These are phyloP conservation scores for Sequoia sempervirens DNA, from an alignment of 75 land plant species.

Conservation along the genomic window DNA sequence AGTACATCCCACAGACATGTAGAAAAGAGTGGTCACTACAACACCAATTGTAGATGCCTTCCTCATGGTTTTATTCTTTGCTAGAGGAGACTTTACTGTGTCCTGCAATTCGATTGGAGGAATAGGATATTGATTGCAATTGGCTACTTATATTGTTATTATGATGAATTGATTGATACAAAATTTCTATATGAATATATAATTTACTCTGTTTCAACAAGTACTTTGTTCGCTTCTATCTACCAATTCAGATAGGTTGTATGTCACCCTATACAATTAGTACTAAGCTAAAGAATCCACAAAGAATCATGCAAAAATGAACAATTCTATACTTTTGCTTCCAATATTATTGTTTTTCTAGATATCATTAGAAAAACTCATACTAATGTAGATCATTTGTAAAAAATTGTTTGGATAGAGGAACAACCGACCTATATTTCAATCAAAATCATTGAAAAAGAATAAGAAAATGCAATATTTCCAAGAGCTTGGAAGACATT, in stretches of 20 bases:
- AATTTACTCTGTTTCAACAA: not conserved
- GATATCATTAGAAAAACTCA: not conserved
- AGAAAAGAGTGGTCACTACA: slow-evolving; percentile 66
- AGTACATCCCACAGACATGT: slow-evolving; percentile 61
- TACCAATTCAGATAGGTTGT: not conserved
- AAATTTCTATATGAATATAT: slow-evolving; percentile 2
- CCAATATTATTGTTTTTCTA: not conserved
- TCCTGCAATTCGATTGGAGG: slow-evolving; percentile 37
- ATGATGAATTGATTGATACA: not conserved
- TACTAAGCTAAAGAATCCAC: not conserved
- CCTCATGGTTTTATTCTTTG: slow-evolving; percentile 92
- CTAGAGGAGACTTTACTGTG: slow-evolving; percentile 75
- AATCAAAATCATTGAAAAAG: slow-evolving; percentile 65
- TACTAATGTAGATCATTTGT: not conserved
- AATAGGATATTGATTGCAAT: not conserved
- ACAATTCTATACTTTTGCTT: not conserved
- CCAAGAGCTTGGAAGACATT: slow-evolving; percentile 61
- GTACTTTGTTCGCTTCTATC: slow-evolving; percentile 5
- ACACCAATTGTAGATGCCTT: slow-evolving; percentile 60
- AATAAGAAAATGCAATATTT: slow-evolving; percentile 81
- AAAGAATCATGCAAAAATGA: not conserved
- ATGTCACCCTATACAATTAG: not conserved
- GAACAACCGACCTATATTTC: slow-evolving; percentile 63
- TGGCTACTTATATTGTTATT: not conserved
- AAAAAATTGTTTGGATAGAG: not conserved